Percentiles rank a stretch among this genome's conserved stretches.
These are phyloP conservation scores for Aurantiochytrium sp. DNA, from an alignment of 108 stramenopile genomes.

Conservation along the genomic window DNA sequence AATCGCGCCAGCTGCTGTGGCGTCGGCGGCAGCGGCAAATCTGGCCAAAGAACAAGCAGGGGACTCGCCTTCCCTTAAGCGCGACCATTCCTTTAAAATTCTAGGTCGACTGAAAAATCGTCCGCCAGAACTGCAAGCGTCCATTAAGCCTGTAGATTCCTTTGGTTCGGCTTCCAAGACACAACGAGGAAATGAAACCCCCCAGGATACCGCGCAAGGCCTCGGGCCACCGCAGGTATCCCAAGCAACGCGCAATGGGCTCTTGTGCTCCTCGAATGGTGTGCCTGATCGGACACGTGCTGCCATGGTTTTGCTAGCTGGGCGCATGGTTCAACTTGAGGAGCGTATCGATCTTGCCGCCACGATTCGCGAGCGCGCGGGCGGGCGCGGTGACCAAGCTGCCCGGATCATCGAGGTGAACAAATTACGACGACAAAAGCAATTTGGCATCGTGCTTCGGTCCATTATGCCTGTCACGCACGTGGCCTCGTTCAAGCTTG, in stretches of 20 bases:
- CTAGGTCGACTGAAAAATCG: not conserved
- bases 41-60: no score
- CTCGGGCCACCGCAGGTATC: not conserved
- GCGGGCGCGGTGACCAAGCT: not conserved
- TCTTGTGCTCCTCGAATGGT: not conserved
- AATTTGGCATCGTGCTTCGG: slow-evolving; percentile 14
- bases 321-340: not conserved
- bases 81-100: no score
- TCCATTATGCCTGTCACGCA: not conserved
- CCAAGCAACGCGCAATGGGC: not conserved
- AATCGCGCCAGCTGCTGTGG: not conserved
- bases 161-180: no score
- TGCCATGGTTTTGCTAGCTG: not conserved
- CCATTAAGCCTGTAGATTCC: not conserved
- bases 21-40: not conserved
- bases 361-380: not conserved
- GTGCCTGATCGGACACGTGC: not conserved
- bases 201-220: not conserved
- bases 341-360: not conserved
- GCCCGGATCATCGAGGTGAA: not conserved
- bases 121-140: not conserved
- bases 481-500: not conserved
- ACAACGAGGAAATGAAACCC: not conserved
- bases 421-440: not conserved
- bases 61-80: no score